A percentile compares a stretch with the other conserved stretches of the same genome.
phyloP scores from a whole-genome alignment of 768 basidiomycete genomes.

The Paxillus ammoniavirescens region DNA sequence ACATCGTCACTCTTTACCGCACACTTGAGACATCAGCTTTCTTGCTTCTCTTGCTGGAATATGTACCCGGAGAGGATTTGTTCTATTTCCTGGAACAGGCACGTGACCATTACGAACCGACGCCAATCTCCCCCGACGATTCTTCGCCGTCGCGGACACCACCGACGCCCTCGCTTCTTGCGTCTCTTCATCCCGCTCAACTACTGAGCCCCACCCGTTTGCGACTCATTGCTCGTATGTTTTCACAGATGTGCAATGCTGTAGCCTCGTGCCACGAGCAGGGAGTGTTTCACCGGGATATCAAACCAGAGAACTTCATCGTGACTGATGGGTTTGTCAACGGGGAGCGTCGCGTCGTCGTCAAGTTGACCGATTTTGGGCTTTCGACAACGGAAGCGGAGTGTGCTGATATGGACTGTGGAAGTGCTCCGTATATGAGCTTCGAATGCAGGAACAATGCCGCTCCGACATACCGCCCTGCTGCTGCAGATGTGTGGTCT shows the following conservation, averaged over 20 bases:
- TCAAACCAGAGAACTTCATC: slow-evolving; percentile 99
- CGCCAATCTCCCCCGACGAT: slow-evolving; percentile 27
- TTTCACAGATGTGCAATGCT: slow-evolving; percentile 97
- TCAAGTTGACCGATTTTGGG: slow-evolving; percentile 97
- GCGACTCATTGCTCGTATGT: slow-evolving; percentile 95
- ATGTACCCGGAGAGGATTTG: slow-evolving; percentile 94
- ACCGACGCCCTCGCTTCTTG: slow-evolving; percentile 90
- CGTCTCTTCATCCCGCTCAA: slow-evolving; percentile 74
- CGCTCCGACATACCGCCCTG: slow-evolving; percentile 90
- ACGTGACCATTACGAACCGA: slow-evolving; percentile 76
- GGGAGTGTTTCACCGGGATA: slow-evolving; percentile 93
- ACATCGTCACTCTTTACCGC: slow-evolving; percentile 93
- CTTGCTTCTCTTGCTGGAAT: slow-evolving; percentile 90
- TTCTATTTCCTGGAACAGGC: slow-evolving; percentile 99
- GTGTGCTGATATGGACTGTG: slow-evolving; percentile 96
- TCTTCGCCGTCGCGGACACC: slow-evolving; percentile 62
- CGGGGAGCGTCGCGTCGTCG: slow-evolving; percentile 84
- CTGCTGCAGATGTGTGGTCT: slow-evolving; percentile 98
- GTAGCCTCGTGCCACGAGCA: slow-evolving; percentile 92
- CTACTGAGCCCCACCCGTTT: slow-evolving; percentile 86
- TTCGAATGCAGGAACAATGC: slow-evolving; percentile 98
- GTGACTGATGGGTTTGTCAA: slow-evolving; percentile 78
- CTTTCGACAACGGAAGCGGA: slow-evolving; percentile 86
- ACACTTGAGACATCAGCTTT: slow-evolving; percentile 92
- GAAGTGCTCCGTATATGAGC: slow-evolving; percentile 98